Evolutionary conservation across 441 rosid species (phyloP).

Genomic region (Jatropha podagrica): DNA sequence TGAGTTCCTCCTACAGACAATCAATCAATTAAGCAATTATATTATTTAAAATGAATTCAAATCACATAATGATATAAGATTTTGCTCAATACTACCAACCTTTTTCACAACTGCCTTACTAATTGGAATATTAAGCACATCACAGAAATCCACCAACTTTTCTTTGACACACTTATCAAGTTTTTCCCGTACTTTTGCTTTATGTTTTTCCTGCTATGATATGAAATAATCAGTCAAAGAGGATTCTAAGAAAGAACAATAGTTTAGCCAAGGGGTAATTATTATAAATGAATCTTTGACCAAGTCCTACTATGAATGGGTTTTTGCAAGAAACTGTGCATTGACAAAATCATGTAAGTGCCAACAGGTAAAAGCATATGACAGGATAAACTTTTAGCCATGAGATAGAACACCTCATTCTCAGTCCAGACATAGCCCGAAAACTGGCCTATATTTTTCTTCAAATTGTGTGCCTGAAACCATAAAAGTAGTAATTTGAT

Average conservation of each 20-base stretch:
- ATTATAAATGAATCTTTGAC: neutral
- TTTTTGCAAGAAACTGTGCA: conserved; percentile 9
- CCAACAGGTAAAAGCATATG: neutral
- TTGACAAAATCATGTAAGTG: neutral
- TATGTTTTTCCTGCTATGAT: conserved; percentile 70
- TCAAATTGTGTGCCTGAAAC: conserved; percentile 68
- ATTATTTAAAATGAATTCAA: conserved; percentile 18
- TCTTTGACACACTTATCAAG: conserved; percentile 92
- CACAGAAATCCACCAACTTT: conserved; percentile 81
- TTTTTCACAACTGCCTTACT: conserved; percentile 62
- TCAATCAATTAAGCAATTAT: conserved; percentile 11
- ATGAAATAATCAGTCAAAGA: conserved; percentile 6
- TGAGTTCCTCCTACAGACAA: conserved; percentile 67
- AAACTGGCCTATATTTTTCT: conserved; percentile 87
- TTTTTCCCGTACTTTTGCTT: conserved; percentile 71
- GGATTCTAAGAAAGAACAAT: conserved; percentile 3
- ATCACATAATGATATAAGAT: conserved; percentile 8
- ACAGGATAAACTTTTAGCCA: conserved; percentile 1
- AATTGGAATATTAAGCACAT: conserved; percentile 81
- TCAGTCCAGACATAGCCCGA: conserved; percentile 91
- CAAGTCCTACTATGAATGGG: neutral
- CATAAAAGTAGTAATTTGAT: conserved; percentile 3
- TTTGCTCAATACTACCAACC: conserved; percentile 41
- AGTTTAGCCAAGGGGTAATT: neutral
- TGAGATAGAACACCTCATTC: conserved; percentile 56